These are phyloP conservation scores for Spongospora subterranea DNA, from an alignment of 208 protist genomes.

Conservation along the genomic window DNA sequence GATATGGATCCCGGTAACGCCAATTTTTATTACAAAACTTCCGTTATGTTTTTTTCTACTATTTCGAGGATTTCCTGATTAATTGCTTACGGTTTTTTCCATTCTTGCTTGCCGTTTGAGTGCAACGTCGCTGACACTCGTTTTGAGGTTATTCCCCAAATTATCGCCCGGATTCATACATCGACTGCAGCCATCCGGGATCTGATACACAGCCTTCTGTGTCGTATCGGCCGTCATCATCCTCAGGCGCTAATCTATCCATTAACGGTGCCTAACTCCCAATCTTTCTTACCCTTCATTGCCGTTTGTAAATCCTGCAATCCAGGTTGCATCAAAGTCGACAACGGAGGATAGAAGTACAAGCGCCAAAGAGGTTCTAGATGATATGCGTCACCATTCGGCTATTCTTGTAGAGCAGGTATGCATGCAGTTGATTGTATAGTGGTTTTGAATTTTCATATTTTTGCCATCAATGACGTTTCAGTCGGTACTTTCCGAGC, in stretches of 20 bases:
- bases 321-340: slow-evolving; percentile 83
- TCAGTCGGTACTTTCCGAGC: neutral
- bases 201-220: slow-evolving; percentile 89
- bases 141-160: slow-evolving; percentile 90
- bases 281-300: no score
- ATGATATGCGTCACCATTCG: slow-evolving; percentile 78
- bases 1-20: slow-evolving; percentile 98
- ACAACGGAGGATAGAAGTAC: slow-evolving; percentile 66
- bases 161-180: slow-evolving; percentile 96
- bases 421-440: neutral
- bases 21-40: no score
- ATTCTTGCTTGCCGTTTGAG: no score
- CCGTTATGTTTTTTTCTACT: no score
- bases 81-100: no score
- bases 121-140: no score
- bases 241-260: slow-evolving; percentile 99
- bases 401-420: slow-evolving; percentile 60
- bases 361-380: slow-evolving; percentile 75
- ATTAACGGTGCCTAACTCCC: slow-evolving; percentile 95
- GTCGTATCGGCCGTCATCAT: slow-evolving; percentile 90
- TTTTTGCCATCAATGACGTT: neutral
- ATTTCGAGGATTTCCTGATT: no score
- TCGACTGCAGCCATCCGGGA: slow-evolving; percentile 82
- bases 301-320: neutral
- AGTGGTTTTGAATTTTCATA: neutral